These are phyloP conservation scores for Phytopythium ostracodes DNA, from an alignment of 352 stramenopile species.

Conservation along the genomic window DNA sequence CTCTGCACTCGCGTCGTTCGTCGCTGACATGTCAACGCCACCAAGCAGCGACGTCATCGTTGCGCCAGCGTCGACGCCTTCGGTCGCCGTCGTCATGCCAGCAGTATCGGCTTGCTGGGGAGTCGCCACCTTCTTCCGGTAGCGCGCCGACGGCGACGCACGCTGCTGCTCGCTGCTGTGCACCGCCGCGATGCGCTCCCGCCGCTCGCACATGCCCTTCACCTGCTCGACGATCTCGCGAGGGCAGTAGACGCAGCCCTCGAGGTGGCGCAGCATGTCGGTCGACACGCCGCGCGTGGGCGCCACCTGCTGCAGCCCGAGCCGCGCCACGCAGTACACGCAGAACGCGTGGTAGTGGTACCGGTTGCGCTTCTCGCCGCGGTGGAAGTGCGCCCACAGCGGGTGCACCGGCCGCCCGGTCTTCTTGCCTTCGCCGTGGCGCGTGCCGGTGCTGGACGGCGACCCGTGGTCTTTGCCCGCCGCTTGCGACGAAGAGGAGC, in stretches of 20 bases:
- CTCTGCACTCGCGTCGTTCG: background rate
- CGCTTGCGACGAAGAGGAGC: background rate
- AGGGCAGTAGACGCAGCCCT: conserved; percentile 71
- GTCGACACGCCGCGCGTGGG: conserved; percentile 72
- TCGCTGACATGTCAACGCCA: background rate
- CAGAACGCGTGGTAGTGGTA: conserved; percentile 87
- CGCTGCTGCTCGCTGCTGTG: conserved; percentile 19
- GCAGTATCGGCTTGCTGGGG: background rate
- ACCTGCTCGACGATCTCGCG: conserved; percentile 54
- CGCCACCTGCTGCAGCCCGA: conserved; percentile 46
- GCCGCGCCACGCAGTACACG: conserved; percentile 65
- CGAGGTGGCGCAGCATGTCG: conserved; percentile 80
- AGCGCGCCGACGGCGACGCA: background rate
- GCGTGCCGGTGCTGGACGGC: background rate
- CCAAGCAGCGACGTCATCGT: conserved; percentile 1
- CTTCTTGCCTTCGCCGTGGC: conserved; percentile 1
- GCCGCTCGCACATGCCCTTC: conserved; percentile 48
- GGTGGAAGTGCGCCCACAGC: conserved; percentile 79
- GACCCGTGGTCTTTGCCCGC: background rate
- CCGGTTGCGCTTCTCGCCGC: conserved; percentile 80
- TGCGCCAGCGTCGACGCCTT: background rate
- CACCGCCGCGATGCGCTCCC: conserved; percentile 22
- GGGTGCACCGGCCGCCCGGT: conserved; percentile 70
- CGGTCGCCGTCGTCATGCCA: background rate
- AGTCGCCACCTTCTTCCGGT: background rate